Conservation (phyloP, 208 protist genomes). For the Leptomonas seymouri region DNA sequence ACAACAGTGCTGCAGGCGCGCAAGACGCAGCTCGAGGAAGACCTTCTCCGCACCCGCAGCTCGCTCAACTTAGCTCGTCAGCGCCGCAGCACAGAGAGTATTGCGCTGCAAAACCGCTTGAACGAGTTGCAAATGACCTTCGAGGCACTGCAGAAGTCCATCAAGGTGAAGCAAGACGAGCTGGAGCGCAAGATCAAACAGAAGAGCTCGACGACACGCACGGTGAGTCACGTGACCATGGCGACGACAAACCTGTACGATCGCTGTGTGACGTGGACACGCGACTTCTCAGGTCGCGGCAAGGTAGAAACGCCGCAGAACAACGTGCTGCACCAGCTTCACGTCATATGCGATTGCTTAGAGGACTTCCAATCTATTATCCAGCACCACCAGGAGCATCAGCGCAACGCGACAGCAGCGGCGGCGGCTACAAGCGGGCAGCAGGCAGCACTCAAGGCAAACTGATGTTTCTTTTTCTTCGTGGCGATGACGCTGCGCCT, state of each 20-base stretch:
- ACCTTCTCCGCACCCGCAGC: conserved; percentile 89
- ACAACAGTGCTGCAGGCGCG: conserved; percentile 89
- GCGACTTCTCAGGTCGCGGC: conserved; percentile 73
- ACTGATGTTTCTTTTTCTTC: too few relatives aligned
- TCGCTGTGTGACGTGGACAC: conserved; percentile 81
- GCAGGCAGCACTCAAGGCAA: conserved; percentile 16
- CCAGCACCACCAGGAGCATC: conserved; percentile 60
- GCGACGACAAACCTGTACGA: conserved; percentile 91
- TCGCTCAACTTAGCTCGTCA: conserved; percentile 79
- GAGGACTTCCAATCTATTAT: conserved; percentile 91
- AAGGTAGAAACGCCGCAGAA: conserved; percentile 64
- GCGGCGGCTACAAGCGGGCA: conserved; percentile 1
- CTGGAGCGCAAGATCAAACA: conserved; percentile 90
- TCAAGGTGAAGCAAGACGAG: conserved; percentile 90
- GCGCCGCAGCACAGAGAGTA: conserved; percentile 84
- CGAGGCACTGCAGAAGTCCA: conserved; percentile 83
- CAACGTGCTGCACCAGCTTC: conserved; percentile 87
- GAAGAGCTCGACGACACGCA: conserved; percentile 86
- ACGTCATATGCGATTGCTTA: conserved; percentile 88
- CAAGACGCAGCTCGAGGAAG: conserved; percentile 92
- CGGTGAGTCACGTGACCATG: conserved; percentile 92
- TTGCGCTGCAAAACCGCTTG: conserved; percentile 89
- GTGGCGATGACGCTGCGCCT: too few relatives aligned
- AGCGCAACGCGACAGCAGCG: conserved; percentile 8
- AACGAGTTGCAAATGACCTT: conserved; percentile 89